phyloP scores from a whole-genome alignment of 2,329 filamentous ascomycete species.

The Fusarium nelsonii region DNA sequence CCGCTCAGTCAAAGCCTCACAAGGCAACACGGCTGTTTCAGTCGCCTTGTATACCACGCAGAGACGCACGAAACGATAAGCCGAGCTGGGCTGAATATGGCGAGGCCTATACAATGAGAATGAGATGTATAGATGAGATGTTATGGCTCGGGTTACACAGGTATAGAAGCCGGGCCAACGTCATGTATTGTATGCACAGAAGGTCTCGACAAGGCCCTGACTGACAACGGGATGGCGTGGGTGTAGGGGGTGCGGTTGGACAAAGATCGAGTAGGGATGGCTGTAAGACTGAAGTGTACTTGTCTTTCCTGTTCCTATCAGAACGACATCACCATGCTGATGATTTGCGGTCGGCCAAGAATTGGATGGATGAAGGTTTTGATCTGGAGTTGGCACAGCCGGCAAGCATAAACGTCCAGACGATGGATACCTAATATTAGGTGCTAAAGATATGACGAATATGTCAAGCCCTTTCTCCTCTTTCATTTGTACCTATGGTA shows the following conservation, averaged over 20 bases:
- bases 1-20: constrained; percentile 24
- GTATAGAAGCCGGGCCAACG: constrained; percentile 31
- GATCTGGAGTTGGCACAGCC: constrained; percentile 9
- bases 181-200: constrained; percentile 30
- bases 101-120: constrained; percentile 24
- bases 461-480: constrained; percentile 19
- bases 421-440: neutral
- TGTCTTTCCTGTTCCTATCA: constrained; percentile 32
- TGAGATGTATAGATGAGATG: constrained; percentile 33
- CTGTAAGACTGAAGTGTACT: constrained; percentile 9
- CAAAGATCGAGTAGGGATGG: constrained; percentile 36
- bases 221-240: constrained; percentile 18
- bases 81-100: constrained; percentile 22
- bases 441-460: constrained; percentile 24
- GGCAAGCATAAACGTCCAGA: neutral
- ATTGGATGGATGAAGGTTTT: constrained; percentile 5
- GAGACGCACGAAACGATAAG: constrained; percentile 24
- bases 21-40: constrained; percentile 38
- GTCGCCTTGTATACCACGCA: constrained; percentile 31
- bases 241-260: constrained; percentile 30
- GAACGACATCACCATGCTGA: constrained; percentile 31
- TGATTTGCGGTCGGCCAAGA: constrained; percentile 23
- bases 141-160: constrained; percentile 38
- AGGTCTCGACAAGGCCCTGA: constrained; percentile 24
- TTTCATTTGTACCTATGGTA: constrained; percentile 12